Base-by-base conservation (phyloP, 768 basidiomycete genomes). In the Peribolospora kevripleyi region DNA sequence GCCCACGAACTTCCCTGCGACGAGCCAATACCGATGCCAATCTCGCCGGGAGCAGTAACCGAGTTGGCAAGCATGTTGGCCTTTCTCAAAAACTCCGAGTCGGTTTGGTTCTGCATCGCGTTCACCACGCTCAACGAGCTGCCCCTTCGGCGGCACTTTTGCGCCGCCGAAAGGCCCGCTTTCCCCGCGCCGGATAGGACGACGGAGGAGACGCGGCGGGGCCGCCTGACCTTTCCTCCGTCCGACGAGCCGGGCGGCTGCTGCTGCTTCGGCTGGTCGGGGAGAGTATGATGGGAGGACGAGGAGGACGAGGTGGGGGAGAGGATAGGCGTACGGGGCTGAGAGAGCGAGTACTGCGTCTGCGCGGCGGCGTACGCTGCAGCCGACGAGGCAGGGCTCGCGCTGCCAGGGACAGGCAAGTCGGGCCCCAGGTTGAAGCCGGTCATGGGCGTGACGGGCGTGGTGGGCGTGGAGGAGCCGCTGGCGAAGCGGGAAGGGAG, bases 101-200 rank as follows among this genome's bases (percentile, higher is more conserved):
- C 25, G 25, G 25, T 25, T 25, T 25, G 25, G 25, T 25, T 25
- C 25, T 25, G 25, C 25, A 25, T 25, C 25, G 25, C 25, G 25
- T 25, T 46, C 41, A 1, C 58, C 58, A 4, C 61, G 43, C 39
- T 52, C 42, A 25, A 25, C 25, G 25, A 25, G 25, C 6, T 53
- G 48, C 50, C 54, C 51, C 36, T 52, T 50, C 5, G 57, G 64
- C 80, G 80, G 84, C 82, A 86, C 36, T 83, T 73, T 7, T 81
- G 80, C 52, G 81, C 84, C 5, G 81, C 84, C 48, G 79, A 76
- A 46, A 54, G 48, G n/a, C 37, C 42, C 39, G 38, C 37, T 42
- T n/a, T 45, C 14, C 10, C 41, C 38, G 9, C 25, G 49, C 49
- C 38, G 47, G 7, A 43, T 50, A 14, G 40, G 41, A 39, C 42